Evolutionary conservation across 225 moss, liverwort and hornwort genomes (phyloP).

Genomic region (Takakia lepidozioides): DNA sequence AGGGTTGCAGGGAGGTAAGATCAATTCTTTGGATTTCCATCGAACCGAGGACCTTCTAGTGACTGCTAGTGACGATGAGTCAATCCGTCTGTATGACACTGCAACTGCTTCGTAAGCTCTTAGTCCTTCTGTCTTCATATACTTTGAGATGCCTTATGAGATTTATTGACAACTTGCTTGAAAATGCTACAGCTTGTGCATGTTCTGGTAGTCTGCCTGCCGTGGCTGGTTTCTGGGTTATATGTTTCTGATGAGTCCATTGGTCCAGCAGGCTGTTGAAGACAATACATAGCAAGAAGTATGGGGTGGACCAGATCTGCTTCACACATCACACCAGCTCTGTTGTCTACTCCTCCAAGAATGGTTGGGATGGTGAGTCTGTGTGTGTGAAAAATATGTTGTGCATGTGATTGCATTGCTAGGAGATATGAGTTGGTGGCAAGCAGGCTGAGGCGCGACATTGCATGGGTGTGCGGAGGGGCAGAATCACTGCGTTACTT

Average conservation of each 20-base stretch:
- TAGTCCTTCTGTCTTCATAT: background rate
- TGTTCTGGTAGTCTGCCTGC: too few relatives aligned
- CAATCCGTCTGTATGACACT: constrained; percentile 91
- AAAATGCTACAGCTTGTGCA: too few relatives aligned
- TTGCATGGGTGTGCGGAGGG: constrained; percentile 6
- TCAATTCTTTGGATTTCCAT: constrained; percentile 95
- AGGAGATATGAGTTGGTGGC: too few relatives aligned
- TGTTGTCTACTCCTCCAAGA: constrained; percentile 96
- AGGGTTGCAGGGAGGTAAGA: constrained; percentile 61
- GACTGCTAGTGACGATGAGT: constrained; percentile 95
- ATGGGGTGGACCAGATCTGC: constrained; percentile 96
- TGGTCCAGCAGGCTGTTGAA: constrained; percentile 68
- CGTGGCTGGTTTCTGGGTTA: too few relatives aligned
- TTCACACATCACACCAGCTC: constrained; percentile 94
- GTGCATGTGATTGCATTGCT: constrained; percentile 1
- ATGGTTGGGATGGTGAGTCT: constrained; percentile 96
- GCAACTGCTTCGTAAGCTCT: constrained; percentile 72
- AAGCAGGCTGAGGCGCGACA: background rate
- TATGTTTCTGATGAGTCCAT: too few relatives aligned
- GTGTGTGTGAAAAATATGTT: too few relatives aligned
- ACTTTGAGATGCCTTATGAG: too few relatives aligned
- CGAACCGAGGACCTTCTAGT: constrained; percentile 96
- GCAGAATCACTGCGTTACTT: constrained; percentile 93
- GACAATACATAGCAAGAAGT: constrained; percentile 99
- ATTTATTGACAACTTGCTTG: too few relatives aligned